These are phyloP conservation scores for Penicillium crystallinum DNA, from an alignment of 495 filamentous ascomycete species.

Conservation along the genomic window DNA sequence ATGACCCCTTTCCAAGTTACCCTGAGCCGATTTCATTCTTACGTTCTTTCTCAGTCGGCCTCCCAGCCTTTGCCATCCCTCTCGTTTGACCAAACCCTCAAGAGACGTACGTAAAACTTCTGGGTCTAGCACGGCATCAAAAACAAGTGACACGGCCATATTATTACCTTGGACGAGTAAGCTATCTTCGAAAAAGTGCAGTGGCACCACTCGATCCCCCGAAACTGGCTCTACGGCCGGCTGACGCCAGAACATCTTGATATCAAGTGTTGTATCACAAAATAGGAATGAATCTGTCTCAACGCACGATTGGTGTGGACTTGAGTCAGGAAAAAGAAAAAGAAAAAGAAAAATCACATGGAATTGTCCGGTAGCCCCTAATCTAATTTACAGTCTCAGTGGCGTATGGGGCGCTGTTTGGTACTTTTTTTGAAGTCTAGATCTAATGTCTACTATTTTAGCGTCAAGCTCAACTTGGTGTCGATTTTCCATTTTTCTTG, in stretches of 20 bases:
- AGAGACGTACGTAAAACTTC: conserved; percentile 36
- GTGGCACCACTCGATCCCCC: conserved; percentile 15
- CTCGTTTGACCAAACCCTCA: conserved; percentile 31
- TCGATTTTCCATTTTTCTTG: neutral
- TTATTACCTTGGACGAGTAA: conserved; percentile 21
- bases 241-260: conserved; percentile 8
- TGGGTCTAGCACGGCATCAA: conserved; percentile 47
- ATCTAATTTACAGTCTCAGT: neutral
- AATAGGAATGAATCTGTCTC: neutral
- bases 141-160: conserved; percentile 32
- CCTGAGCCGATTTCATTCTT: too few relatives aligned
- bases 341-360: neutral
- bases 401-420: neutral
- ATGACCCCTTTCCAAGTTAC: too few relatives aligned
- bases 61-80: conserved; percentile 45
- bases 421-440: neutral
- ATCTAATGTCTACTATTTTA: neutral
- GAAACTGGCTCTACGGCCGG: conserved; percentile 10
- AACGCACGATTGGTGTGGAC: neutral
- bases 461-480: neutral
- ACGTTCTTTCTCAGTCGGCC: conserved; percentile 40
- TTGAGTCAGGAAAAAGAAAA: too few relatives aligned
- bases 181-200: conserved; percentile 22
- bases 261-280: neutral
- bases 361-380: neutral